These are phyloP conservation scores for Beta lomatogona DNA, from an alignment of 179 eudicot species.

Conservation along the genomic window DNA sequence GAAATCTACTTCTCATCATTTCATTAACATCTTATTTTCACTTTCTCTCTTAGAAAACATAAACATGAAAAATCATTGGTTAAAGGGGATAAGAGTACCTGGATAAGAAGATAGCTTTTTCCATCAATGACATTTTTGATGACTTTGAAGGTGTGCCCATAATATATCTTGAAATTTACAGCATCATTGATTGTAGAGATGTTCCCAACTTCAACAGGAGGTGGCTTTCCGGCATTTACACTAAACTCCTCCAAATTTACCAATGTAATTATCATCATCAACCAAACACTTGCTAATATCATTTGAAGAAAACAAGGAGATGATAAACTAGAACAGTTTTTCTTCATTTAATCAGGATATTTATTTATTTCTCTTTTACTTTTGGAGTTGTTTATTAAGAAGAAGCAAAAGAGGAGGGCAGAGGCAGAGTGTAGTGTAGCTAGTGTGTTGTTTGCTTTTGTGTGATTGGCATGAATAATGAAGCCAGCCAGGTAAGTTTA, in stretches of 20 bases:
- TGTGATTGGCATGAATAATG: conserved; percentile 11
- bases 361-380: background rate
- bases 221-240: conserved; percentile 15
- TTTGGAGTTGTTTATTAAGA: background rate
- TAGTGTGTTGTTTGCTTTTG: background rate
- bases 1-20: too few relatives aligned
- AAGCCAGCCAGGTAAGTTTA: background rate
- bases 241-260: background rate
- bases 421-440: background rate
- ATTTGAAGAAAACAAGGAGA: background rate
- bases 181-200: conserved; percentile 71
- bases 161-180: conserved; percentile 65
- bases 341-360: background rate
- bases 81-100: conserved; percentile 41
- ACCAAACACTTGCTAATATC: conserved; percentile 10
- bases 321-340: conserved; percentile 8
- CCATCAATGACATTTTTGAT: conserved; percentile 80
- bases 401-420: background rate
- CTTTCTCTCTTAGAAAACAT: too few relatives aligned
- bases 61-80: background rate
- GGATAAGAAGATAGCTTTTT: conserved; percentile 78
- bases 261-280: background rate
- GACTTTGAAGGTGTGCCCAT: conserved; percentile 86
- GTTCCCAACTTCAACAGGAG: conserved; percentile 41
- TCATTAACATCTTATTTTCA: background rate